Evolutionary conservation across 2,329 filamentous ascomycete genomes (phyloP), one percentile per base, ranked within the genome.

Genomic region (Sodiomyces alkalinus): DNA sequence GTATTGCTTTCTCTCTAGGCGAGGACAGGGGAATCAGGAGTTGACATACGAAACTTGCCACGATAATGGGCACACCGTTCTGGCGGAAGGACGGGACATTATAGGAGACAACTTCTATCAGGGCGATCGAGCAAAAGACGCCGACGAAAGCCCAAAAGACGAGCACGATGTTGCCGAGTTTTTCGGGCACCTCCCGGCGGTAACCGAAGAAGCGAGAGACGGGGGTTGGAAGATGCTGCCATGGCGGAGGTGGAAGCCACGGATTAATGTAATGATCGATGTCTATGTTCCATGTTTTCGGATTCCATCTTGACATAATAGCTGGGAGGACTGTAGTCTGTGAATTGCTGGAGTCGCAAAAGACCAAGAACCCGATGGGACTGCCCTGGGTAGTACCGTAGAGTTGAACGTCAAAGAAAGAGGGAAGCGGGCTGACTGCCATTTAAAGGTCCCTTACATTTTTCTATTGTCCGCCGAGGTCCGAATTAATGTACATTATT

Each of bases 221-320:
- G 0, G 67, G 65, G 26, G 58, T 59, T 0, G 83, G 85, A 2
- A 92, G 45, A 24, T 58, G 53, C 17, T 64, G 55, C 47, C 81
- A 65, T 40, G 67, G 69, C 22, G 77, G 75, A 10, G 66, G 56
- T 7, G 79, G 79, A 15, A 92, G 45, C 34, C 72, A 60, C 3
- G 64, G 77, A 47, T 87, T 83, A 28, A 92, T 47, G 46, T 76
- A 71, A n/a, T 53, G 55, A 58, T 93, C 85, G 37, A 92, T 68
- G 52, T 90, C 71, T 51, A 92, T 72, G 43, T 27, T 21, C 26
- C 28, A 24, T 29, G 4, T 18, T 26, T 11, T 12, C 25, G 14
- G 15, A 19, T 19, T 7, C 10, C 23, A 20, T 20, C 7, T 12
- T 14, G 7, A 8, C 5, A 16, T 26, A 16, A 17, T 26, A n/a